Evolutionary conservation across 441 rosid species (phyloP), one percentile per base, ranked within the genome.

Genomic region (Hura crepitans): DNA sequence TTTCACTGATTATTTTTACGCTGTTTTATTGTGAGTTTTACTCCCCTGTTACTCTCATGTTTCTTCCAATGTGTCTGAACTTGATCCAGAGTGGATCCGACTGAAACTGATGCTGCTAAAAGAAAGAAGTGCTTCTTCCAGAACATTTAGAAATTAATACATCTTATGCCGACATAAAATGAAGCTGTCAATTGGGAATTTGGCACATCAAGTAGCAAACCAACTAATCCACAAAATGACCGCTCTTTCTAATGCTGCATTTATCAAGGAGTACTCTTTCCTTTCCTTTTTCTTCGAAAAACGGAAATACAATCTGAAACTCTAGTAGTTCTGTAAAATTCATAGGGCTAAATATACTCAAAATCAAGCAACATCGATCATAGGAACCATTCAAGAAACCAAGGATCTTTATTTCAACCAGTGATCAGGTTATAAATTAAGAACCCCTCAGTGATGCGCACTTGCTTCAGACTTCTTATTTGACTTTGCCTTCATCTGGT

Each of bases 401-500:
- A 54, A 9, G 46, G 27, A 13, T 31, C 25, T 45, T 72, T 72
- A 54, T 63, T 63, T 17, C 66, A 60, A 28, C 71, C 33, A 13
- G 15, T 14, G 7, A 50, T 47, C 9, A 69, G 35, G n/a, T n/a
- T n/a, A n/a, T n/a, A n/a, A n/a, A n/a, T 6, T 20, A 18, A 17
- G 17, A 14, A 23, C 55, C 23, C 49, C 64, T 69, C 65, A 75
- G 69, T 66, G 73, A 79, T 66, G 75, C 13, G 71, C 50, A 68
- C 73, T 69, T 6, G 75, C 73, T 66, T 76, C 75, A 3, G 73
- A 63, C 65, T 79, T 79, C 64, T 64, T 33, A 9, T 43, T 77
- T 0, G 82, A 69, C 58, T 79, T 75, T 18, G 75, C 58, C 49
- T 70, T 79, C 79, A 75, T 79, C 82, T 79, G 71, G n/a, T n/a